Percentiles rank a stretch among this genome's conserved stretches.
phyloP scores from a whole-genome alignment of 129 eudicot genomes.

The Deinandra increscens region DNA sequence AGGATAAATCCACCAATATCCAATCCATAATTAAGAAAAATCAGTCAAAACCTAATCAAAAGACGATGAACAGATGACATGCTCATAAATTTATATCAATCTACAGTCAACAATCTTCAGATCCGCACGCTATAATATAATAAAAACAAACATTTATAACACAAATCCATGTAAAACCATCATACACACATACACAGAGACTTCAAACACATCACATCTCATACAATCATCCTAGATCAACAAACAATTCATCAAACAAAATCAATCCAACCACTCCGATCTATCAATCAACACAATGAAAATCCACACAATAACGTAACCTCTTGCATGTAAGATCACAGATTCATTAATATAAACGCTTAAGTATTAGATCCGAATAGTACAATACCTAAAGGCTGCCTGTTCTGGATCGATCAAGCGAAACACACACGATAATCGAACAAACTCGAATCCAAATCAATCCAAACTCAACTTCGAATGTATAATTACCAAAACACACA shows the following conservation, averaged over 20 bases:
- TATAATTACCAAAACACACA: slow-evolving; percentile 18
- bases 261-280: slow-evolving; percentile 38
- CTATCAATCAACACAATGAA: slow-evolving; percentile 10
- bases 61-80: not conserved
- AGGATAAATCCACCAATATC: slow-evolving; percentile 10
- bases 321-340: slow-evolving; percentile 18
- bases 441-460: slow-evolving; percentile 18
- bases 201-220: slow-evolving; percentile 13
- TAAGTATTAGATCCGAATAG: slow-evolving; percentile 34
- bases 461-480: slow-evolving; percentile 16
- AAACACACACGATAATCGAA: slow-evolving; percentile 14
- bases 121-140: slow-evolving; percentile 12
- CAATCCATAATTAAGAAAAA: slow-evolving; percentile 17
- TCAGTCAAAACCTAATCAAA: slow-evolving; percentile 20
- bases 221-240: slow-evolving; percentile 19
- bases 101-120: not conserved
- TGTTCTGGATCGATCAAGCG: slow-evolving; percentile 31
- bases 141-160: not conserved
- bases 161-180: slow-evolving; percentile 16
- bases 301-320: not conserved
- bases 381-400: slow-evolving; percentile 28
- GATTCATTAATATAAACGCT: slow-evolving; percentile 17
- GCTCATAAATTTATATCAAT: slow-evolving; percentile 7
- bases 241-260: slow-evolving; percentile 19
- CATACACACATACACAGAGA: slow-evolving; percentile 8